Base-by-base conservation (phyloP, 176 grass and related monocot genomes). In the Bromus sterilis region DNA sequence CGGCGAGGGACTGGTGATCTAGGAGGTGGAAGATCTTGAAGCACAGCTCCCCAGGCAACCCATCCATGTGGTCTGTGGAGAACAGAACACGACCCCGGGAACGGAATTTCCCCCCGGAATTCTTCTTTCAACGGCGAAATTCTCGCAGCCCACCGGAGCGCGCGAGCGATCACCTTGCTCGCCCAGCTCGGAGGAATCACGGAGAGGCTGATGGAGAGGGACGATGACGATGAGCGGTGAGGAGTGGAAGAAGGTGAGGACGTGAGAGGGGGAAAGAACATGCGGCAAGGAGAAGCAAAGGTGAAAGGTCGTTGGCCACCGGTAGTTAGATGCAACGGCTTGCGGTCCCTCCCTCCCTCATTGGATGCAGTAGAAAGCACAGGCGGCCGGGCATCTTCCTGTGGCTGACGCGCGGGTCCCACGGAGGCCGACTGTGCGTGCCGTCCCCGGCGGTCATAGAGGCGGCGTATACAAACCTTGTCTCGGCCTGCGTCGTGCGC, bases 1-100 rank as follows among this genome's bases (percentile, higher is more conserved):
- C 78, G 32, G 95, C 88, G 33, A 98, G 90, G 76, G 88, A 74
- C 44, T 44, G 86, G 76, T 86, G 84, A 82, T 94, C 95, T 42
- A 94, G 80, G 21, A 93, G 81, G 35, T 86, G 86, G 89, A 98
- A 93, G 83, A 98, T 91, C 85, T 88, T 87, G 59, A 94, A 34
- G 80, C 75, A 93, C 28, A 98, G 76, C 75, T 98, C 92, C 32
- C 39, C 71, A 0, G 95, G 90, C 44, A 98, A 31, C 36, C 28
- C 78, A 16, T 92, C 92, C 89, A 89, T 92, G 14, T 9, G 18
- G n/a, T n/a, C n/a, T n/a, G n/a, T n/a, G n/a, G n/a, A 28, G 15
- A 49, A 2, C 20, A 2, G 7, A n/a, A n/a, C n/a, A n/a, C n/a
- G n/a, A 33, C 10, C 78, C 26, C 24, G 61, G 56, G 23, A 7